Evolutionary conservation across 2,329 filamentous ascomycete genomes (phyloP).

Genomic region (Cercospora canescens): DNA sequence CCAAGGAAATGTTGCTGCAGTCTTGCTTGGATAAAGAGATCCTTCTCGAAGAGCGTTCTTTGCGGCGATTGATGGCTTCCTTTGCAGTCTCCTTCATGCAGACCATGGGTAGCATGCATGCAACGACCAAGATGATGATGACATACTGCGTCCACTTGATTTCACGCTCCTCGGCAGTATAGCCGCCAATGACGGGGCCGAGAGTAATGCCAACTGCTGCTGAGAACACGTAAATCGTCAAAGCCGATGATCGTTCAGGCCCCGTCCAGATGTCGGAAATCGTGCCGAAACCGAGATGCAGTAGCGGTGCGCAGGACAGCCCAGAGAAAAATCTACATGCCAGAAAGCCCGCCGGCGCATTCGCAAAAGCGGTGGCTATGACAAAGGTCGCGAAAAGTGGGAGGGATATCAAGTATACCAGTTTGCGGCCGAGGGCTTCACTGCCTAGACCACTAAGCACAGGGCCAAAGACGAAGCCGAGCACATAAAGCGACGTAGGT

Average conservation of each 20-base stretch:
- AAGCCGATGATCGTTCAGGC: slow-evolving; percentile 31
- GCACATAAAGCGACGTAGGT: slow-evolving; percentile 58
- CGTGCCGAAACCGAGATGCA: slow-evolving; percentile 40
- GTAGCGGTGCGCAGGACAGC: slow-evolving; percentile 33
- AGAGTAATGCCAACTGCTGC: slow-evolving; percentile 40
- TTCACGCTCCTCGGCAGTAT: slow-evolving; percentile 37
- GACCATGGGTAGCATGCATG: slow-evolving; percentile 37
- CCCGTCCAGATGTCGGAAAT: slow-evolving; percentile 40
- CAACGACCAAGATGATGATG: slow-evolving; percentile 39
- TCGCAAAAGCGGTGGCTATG: slow-evolving; percentile 46
- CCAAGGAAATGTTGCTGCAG: slow-evolving; percentile 11
- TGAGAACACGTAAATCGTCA: slow-evolving; percentile 36
- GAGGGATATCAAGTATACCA: slow-evolving; percentile 69
- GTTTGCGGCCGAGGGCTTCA: slow-evolving; percentile 66
- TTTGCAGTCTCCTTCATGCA: slow-evolving; percentile 57
- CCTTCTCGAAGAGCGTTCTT: slow-evolving; percentile 13
- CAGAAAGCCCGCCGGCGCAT: slow-evolving; percentile 68
- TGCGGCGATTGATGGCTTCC: slow-evolving; percentile 40
- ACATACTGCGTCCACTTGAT: slow-evolving; percentile 45
- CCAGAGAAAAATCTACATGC: slow-evolving; percentile 60
- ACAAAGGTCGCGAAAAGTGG: slow-evolving; percentile 60
- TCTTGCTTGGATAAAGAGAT: slow-evolving; percentile 26
- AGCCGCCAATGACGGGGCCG: slow-evolving; percentile 45
- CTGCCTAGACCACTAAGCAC: slow-evolving; percentile 65
- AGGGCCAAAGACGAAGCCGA: slow-evolving; percentile 67